Percentiles rank a stretch among this genome's conserved stretches.
These are phyloP conservation scores for Phytophthora pisi DNA, from an alignment of 352 stramenopile genomes.

Conservation along the genomic window DNA sequence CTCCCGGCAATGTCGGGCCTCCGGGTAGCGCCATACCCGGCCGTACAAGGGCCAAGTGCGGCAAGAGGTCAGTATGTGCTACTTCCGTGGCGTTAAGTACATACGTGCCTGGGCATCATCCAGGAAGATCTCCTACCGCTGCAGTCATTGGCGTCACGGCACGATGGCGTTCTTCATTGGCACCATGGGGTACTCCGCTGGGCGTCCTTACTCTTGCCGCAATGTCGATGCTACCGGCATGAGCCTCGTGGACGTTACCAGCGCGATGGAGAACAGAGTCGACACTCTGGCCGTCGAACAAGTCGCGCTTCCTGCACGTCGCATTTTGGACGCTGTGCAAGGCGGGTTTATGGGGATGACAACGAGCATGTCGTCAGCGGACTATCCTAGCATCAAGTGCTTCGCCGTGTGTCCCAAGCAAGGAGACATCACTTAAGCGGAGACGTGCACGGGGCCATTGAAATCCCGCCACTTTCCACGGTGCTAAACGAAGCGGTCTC, in stretches of 20 bases:
- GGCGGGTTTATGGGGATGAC: no score
- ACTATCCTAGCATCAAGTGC: no score
- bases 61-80: slow-evolving; percentile 1
- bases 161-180: slow-evolving; percentile 20
- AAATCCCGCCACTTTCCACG: slow-evolving; percentile 15
- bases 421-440: no score
- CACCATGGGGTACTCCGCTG: slow-evolving; percentile 14
- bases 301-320: not conserved
- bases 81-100: slow-evolving; percentile 16
- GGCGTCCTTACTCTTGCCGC: slow-evolving; percentile 1
- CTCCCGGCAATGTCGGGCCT: not conserved
- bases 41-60: slow-evolving; percentile 6
- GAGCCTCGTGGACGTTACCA: not conserved
- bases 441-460: slow-evolving; percentile 16
- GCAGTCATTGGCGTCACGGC: slow-evolving; percentile 8
- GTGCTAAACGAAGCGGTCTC: slow-evolving; percentile 7
- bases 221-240: not conserved
- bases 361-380: no score
- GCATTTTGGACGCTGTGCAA: slow-evolving; percentile 12
- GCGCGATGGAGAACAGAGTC: slow-evolving; percentile 2
- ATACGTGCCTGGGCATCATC: slow-evolving; percentile 4
- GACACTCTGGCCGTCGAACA: slow-evolving; percentile 4
- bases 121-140: slow-evolving; percentile 20
- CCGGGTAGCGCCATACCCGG: not conserved
- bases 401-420: no score